Evolutionary conservation across 805 yeast genomes (phyloP).

Genomic region (Pichia ethanolica): DNA sequence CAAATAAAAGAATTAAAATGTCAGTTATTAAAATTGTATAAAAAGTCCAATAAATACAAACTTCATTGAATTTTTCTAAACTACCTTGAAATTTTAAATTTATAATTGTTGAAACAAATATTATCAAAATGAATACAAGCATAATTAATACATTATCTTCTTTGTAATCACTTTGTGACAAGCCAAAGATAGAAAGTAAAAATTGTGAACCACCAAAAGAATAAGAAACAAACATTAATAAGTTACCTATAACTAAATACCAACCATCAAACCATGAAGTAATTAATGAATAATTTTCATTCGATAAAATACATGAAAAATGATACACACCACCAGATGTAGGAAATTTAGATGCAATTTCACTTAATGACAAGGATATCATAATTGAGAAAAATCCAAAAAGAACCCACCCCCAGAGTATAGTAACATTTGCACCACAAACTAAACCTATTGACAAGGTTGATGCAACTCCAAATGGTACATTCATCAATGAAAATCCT

Average conservation of each 20-base stretch:
- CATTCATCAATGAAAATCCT: slow-evolving; percentile 77
- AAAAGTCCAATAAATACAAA: slow-evolving; percentile 70
- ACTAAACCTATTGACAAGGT: slow-evolving; percentile 63
- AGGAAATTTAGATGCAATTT: slow-evolving; percentile 70
- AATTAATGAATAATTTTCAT: slow-evolving; percentile 45
- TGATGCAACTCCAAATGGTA: slow-evolving; percentile 70
- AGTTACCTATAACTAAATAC: slow-evolving; percentile 64
- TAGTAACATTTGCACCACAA: slow-evolving; percentile 73
- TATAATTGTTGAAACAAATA: slow-evolving; percentile 52
- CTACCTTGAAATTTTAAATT: slow-evolving; percentile 53
- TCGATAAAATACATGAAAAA: slow-evolving; percentile 64
- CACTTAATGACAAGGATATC: slow-evolving; percentile 68
- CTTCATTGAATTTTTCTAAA: slow-evolving; percentile 55
- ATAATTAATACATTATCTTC: slow-evolving; percentile 51
- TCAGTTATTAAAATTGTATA: slow-evolving; percentile 65
- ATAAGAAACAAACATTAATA: slow-evolving; percentile 70
- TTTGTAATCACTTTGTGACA: slow-evolving; percentile 50
- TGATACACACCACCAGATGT: slow-evolving; percentile 73
- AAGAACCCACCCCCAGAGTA: slow-evolving; percentile 65
- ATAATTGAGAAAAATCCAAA: slow-evolving; percentile 57
- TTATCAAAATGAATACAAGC: slow-evolving; percentile 46
- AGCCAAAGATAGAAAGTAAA: slow-evolving; percentile 57
- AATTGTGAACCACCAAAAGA: slow-evolving; percentile 74
- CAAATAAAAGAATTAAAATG: slow-evolving; percentile 51
- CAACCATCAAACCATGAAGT: slow-evolving; percentile 78